Evolutionary conservation across 441 rosid species (phyloP).

Genomic region (Populus hybrid): DNA sequence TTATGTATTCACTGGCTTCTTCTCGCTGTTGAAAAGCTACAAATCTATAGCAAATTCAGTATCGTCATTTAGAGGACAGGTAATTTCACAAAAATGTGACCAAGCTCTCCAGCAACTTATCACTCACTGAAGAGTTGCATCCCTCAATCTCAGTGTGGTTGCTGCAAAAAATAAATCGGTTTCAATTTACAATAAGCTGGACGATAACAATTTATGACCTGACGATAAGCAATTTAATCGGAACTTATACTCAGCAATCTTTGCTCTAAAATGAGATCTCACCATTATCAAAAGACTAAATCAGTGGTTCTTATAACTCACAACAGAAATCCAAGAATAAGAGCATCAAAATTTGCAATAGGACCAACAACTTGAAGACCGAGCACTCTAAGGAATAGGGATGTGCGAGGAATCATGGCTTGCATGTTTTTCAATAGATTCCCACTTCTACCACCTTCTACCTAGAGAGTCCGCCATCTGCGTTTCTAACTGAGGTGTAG

Average conservation of each 20-base stretch:
- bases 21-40: conserved; percentile 10
- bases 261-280: not conserved
- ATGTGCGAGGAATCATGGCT: not conserved
- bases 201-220: not conserved
- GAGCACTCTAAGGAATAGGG: not conserved
- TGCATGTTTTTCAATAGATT: not conserved
- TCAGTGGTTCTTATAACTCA: not conserved
- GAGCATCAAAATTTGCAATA: not conserved
- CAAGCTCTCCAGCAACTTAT: conserved; percentile 24
- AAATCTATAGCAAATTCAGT: conserved; percentile 11
- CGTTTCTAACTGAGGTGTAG: not conserved
- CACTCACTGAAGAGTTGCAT: conserved; percentile 13
- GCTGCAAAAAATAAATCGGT: conserved; percentile 24
- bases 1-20: conserved; percentile 13
- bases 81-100: conserved; percentile 9
- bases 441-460: too few species aligned
- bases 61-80: conserved; percentile 16
- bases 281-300: not conserved
- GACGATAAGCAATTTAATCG: not conserved
- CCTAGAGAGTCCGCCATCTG: too few species aligned
- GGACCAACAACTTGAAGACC: not conserved
- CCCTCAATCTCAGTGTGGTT: conserved; percentile 31
- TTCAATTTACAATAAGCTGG: not conserved
- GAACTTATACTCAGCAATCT: not conserved
- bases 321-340: not conserved